Evolutionary conservation across 176 grass and related monocot genomes (phyloP), one percentile per base, ranked within the genome.

Genomic region (Echinochloa phyllopogon): DNA sequence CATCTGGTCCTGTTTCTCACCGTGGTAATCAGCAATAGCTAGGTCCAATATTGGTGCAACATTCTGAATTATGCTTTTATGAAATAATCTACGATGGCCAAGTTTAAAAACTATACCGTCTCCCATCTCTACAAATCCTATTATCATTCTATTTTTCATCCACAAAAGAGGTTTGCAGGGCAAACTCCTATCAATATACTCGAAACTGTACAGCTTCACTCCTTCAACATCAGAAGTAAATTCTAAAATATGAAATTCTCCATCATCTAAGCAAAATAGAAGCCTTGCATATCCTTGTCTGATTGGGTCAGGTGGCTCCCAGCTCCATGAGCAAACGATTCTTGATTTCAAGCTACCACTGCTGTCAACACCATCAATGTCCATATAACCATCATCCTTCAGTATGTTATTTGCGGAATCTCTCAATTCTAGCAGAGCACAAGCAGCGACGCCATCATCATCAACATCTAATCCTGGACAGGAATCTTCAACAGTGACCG

Each of bases 1-100:
- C 80, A 99, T 90, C 83, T 99, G 96, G 65, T 94, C 93, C 77
- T 94, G 96, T 80, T 96, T 96, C 88, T 99, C 96, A 87, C 92
- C 91, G 78, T 96, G 72, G 84, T 85, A 94, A 76, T 99, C 93
- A 83, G 91, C 88, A 91, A 99, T 82, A 48, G 93, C 88, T 76
- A 94, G 57, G 89, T 99, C 96, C 84, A 99, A 85, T 89, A 96
- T 99, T 8, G 96, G 96, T 83, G 93, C 91, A 67, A 99, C 92
- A 88, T 94, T 95, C 82, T 99, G 93, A 78, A 99, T 92, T 56
- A 84, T 72, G 80, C 91, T 87, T 99, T 89, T 94, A 80, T 89
- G 94, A 23, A 90, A 72, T 74, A 99, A 83, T 65, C 77, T 88
- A 76, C 84, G 82, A 71, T 90, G 82, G 43, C 88, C 91, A 56